Evolutionary conservation across 345 rosid species (phyloP).

Genomic region (sweet orange (Citrus sinensis)): DVS_A1.0 CM039168.1:5102001-5102500

Average conservation of each 20-base stretch:
- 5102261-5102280: too few species aligned
- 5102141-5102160: conserved; percentile 28
- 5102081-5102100: background rate
- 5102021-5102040: background rate
- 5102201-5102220: conserved; percentile 14
- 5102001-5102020: too few species aligned
- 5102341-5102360: too few species aligned
- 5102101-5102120: conserved; percentile 16
- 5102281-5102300: too few species aligned
- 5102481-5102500: too few species aligned
- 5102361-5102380: too few species aligned
- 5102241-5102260: too few species aligned
- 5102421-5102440: background rate
- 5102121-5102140: conserved; percentile 10
- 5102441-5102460: too few species aligned
- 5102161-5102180: conserved; percentile 6
- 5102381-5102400: background rate
- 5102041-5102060: background rate
- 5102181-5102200: conserved; percentile 26
- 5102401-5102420: background rate
- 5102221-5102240: background rate
- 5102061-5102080: background rate
- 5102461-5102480: too few species aligned
- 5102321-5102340: too few species aligned
- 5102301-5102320: too few species aligned